Percentiles rank a stretch among this genome's conserved stretches.
Evolutionary conservation across 495 filamentous ascomycete genomes (phyloP).

Genomic region (Penicillium salamii): DNA sequence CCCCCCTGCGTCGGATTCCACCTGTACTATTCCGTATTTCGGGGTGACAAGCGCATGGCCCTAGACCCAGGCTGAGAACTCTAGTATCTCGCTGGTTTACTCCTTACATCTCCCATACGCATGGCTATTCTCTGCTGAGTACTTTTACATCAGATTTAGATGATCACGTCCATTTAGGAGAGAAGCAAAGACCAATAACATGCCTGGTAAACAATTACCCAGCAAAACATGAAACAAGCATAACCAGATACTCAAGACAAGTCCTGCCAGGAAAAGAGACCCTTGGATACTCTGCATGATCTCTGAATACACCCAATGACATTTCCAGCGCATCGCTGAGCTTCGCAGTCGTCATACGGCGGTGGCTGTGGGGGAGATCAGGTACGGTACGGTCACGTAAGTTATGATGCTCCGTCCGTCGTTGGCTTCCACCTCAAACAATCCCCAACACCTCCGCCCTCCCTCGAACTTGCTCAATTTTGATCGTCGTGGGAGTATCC

Average conservation of each 20-base stretch:
- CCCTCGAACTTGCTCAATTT: slow-evolving; percentile 20
- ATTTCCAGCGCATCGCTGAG: background rate
- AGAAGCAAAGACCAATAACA: too few relatives aligned
- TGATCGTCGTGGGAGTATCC: slow-evolving; percentile 21
- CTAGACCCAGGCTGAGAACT: background rate
- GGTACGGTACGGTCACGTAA: slow-evolving; percentile 34
- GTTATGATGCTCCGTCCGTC: slow-evolving; percentile 23
- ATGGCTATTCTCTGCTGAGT: too few relatives aligned
- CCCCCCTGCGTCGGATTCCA: background rate
- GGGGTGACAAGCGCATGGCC: background rate
- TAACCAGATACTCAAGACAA: too few relatives aligned
- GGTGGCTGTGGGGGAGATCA: slow-evolving; percentile 18
- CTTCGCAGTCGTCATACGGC: slow-evolving; percentile 14
- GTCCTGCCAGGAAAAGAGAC: too few relatives aligned
- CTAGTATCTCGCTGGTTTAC: too few relatives aligned
- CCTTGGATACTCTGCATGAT: too few relatives aligned
- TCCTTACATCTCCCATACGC: too few relatives aligned
- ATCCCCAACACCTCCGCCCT: slow-evolving; percentile 20
- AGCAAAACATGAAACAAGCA: too few relatives aligned
- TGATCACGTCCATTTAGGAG: too few relatives aligned
- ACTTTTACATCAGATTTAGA: too few relatives aligned
- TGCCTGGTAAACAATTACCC: too few relatives aligned
- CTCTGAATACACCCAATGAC: too few relatives aligned
- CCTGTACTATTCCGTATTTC: background rate
- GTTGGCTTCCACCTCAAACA: slow-evolving; percentile 19